Conservation (phyloP, 805 yeast genomes). For the Yueomyces sinensis region DNA sequence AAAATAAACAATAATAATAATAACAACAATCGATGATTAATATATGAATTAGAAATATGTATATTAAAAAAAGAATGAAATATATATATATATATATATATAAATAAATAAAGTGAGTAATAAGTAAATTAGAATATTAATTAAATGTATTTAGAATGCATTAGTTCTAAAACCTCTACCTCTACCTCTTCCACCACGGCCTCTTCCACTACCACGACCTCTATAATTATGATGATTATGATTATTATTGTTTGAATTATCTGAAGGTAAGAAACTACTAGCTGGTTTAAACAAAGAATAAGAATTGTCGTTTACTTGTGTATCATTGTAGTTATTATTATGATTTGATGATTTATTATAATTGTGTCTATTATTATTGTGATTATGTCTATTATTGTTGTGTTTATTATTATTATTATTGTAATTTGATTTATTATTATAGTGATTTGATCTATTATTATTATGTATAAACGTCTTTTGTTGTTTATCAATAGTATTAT, state of each 20-base stretch:
- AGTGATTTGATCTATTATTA: neutral
- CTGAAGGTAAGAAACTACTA: slow-evolving; percentile 17
- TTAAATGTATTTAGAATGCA: too few relatives aligned
- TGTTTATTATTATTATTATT: neutral
- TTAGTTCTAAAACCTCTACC: neutral
- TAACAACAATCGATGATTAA: too few relatives aligned
- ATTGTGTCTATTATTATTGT: neutral
- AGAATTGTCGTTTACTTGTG: slow-evolving; percentile 5
- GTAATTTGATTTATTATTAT: neutral
- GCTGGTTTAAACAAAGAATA: slow-evolving; percentile 23
- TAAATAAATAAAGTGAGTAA: too few relatives aligned
- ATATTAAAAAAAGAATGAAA: too few relatives aligned
- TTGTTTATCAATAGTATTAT: too few relatives aligned
- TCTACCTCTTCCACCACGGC: slow-evolving; percentile 6
- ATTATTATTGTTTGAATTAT: slow-evolving; percentile 2
- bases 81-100: too few relatives aligned
- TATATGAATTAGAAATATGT: too few relatives aligned
- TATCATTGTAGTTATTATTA: slow-evolving; percentile 2
- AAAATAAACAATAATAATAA: too few relatives aligned
- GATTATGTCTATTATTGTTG: neutral
- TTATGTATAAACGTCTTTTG: neutral
- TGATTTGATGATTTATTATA: neutral
- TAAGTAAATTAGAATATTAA: too few relatives aligned
- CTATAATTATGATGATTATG: too few relatives aligned
- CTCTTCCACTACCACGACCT: slow-evolving; percentile 7